Conservation (phyloP, 2,329 filamentous ascomycete species). For the Colletotrichum lupini region DNA sequence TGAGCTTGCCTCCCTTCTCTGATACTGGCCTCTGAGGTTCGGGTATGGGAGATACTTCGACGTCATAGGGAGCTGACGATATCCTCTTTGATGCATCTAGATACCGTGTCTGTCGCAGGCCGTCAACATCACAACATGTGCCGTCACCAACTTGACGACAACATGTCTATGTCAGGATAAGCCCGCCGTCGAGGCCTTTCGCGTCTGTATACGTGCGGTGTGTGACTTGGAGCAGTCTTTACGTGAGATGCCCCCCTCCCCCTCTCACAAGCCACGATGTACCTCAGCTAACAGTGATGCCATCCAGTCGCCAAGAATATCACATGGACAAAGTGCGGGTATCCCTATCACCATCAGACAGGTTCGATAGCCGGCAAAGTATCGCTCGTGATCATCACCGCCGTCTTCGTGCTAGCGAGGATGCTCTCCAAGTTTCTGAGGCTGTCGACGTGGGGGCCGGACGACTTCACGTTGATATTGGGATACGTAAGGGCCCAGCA, state of each 20-base stretch:
- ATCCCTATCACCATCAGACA: slow-evolving; percentile 1
- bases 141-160: slow-evolving; percentile 6
- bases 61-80: neutral
- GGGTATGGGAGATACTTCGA: neutral
- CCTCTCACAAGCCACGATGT: too few species aligned
- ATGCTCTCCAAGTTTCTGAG: slow-evolving; percentile 10
- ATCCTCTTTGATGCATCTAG: neutral
- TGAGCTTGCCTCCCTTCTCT: neutral
- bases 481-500: slow-evolving; percentile 15
- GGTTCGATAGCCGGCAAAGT: neutral
- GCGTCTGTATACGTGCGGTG: slow-evolving; percentile 5
- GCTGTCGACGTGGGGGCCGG: slow-evolving; percentile 22
- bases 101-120: slow-evolving; percentile 14
- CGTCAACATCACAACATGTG: slow-evolving; percentile 17
- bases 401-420: slow-evolving; percentile 8
- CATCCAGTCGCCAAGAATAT: slow-evolving; percentile 17
- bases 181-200: neutral
- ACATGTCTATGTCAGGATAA: slow-evolving; percentile 15
- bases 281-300: too few species aligned
- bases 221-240: slow-evolving; percentile 12
- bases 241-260: neutral
- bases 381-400: neutral
- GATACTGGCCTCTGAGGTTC: neutral
- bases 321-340: slow-evolving; percentile 22
- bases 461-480: slow-evolving; percentile 14